Evolutionary conservation across 805 yeast species (phyloP).

Genomic region (Saitoella complicata): DNA sequence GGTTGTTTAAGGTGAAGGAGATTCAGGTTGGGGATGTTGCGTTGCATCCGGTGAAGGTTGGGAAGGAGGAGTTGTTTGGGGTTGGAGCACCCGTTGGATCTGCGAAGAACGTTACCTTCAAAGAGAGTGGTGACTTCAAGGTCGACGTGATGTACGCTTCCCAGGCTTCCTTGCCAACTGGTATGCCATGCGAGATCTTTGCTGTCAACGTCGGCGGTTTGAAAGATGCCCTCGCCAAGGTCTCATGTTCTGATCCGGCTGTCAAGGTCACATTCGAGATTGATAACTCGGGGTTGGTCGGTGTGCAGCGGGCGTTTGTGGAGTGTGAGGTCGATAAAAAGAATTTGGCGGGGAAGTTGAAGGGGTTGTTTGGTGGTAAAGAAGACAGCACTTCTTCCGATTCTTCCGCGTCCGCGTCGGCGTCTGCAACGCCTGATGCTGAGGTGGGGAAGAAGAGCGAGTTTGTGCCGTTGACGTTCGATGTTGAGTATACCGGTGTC

Average conservation of each 20-base stretch:
- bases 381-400: slow-evolving; percentile 10
- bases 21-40: slow-evolving; percentile 32
- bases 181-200: slow-evolving; percentile 8
- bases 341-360: too few species aligned
- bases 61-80: slow-evolving; percentile 27
- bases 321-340: too few species aligned
- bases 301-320: too few species aligned
- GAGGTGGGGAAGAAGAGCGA: slow-evolving; percentile 7
- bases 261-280: too few species aligned
- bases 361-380: slow-evolving; percentile 1
- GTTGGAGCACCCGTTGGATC: slow-evolving; percentile 28
- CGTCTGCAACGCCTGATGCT: slow-evolving; percentile 6
- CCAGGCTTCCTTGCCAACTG: slow-evolving; percentile 5
- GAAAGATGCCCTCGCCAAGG: too few species aligned
- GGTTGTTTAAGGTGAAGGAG: slow-evolving; percentile 46
- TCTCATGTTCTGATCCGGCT: too few species aligned
- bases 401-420: slow-evolving; percentile 12
- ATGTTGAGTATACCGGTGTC: slow-evolving; percentile 13
- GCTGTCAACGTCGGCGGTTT: slow-evolving; percentile 5
- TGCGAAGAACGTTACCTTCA: neutral
- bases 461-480: slow-evolving; percentile 13
- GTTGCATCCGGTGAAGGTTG: slow-evolving; percentile 17
- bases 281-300: too few species aligned
- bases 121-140: slow-evolving; percentile 1
- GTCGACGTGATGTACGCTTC: slow-evolving; percentile 4